Evolutionary conservation across 345 rosid species (phyloP).

Genomic region (Citrus maxima): DNA sequence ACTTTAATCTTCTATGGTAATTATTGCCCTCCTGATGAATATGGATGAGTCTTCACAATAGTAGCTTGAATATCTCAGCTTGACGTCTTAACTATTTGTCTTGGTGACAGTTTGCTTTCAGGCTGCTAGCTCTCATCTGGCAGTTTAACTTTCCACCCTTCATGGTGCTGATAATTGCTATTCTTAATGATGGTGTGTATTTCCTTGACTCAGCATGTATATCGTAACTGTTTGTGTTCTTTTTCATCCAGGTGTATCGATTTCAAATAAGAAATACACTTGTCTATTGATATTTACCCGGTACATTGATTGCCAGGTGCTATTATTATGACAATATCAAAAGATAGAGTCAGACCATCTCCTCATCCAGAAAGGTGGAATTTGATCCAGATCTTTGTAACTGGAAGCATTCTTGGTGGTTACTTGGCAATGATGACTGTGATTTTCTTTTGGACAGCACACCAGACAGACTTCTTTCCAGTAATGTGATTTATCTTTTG

Average conservation of each 20-base stretch:
- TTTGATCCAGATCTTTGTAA: conserved; percentile 49
- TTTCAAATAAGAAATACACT: too few relatives aligned
- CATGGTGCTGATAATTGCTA: conserved; percentile 63
- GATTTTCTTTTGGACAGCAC: conserved; percentile 64
- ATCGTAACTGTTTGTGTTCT: too few relatives aligned
- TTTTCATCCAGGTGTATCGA: too few relatives aligned
- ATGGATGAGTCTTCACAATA: neutral
- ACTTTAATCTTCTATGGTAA: neutral
- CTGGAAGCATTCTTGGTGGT: conserved; percentile 54
- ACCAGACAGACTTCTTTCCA: conserved; percentile 49
- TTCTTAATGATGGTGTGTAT: conserved; percentile 51
- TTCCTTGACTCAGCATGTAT: neutral
- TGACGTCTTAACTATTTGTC: neutral
- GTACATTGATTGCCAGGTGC: conserved; percentile 31
- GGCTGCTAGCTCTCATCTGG: conserved; percentile 66
- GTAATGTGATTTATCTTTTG: conserved; percentile 25
- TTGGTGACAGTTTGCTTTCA: conserved; percentile 51
- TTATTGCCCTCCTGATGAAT: neutral
- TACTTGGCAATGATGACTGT: conserved; percentile 66
- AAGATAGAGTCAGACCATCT: conserved; percentile 60
- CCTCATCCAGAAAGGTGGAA: conserved; percentile 66
- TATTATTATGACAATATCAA: conserved; percentile 54
- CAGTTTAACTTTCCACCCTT: conserved; percentile 64
- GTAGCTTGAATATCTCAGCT: neutral
- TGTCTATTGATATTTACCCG: neutral